Percentiles rank a stretch among this genome's conserved stretches.
Evolutionary conservation across 2,329 filamentous ascomycete species (phyloP).

Genomic region (Aspergillus uvarum): DNA sequence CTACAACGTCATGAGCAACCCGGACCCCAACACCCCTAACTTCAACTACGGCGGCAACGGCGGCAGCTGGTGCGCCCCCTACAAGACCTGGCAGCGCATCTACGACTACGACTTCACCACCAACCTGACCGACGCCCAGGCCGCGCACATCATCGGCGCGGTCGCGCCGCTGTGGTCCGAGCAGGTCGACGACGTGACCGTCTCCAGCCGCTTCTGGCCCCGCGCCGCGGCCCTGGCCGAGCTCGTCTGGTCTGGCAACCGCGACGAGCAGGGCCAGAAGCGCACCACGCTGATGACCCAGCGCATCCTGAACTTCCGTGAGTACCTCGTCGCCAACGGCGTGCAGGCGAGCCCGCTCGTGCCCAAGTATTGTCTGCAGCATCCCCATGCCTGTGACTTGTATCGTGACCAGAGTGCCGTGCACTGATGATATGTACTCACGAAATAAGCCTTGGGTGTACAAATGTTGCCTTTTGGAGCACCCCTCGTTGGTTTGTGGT

Average conservation of each 20-base stretch:
- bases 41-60: conserved; percentile 58
- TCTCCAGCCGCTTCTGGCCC: conserved; percentile 56
- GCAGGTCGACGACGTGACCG: conserved; percentile 54
- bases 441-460: too few species aligned
- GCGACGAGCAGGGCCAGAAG: conserved; percentile 51
- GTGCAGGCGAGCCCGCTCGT: conserved; percentile 52
- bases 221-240: conserved; percentile 58
- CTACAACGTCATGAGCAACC: conserved; percentile 57
- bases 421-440: conserved; percentile 6
- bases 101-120: conserved; percentile 59
- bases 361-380: conserved; percentile 59
- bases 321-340: conserved; percentile 58
- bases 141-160: conserved; percentile 53
- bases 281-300: conserved; percentile 55
- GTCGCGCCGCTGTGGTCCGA: conserved; percentile 56
- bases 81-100: conserved; percentile 62
- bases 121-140: conserved; percentile 49
- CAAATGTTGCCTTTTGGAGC: too few species aligned
- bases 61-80: conserved; percentile 59
- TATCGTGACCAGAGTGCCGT: conserved; percentile 51
- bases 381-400: conserved; percentile 59
- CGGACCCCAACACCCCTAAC: conserved; percentile 45
- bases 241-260: conserved; percentile 57
- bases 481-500: too few species aligned
- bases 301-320: conserved; percentile 59